phyloP scores from a whole-genome alignment of 495 filamentous ascomycete species.

The Penicillium maclennaniae region DNA sequence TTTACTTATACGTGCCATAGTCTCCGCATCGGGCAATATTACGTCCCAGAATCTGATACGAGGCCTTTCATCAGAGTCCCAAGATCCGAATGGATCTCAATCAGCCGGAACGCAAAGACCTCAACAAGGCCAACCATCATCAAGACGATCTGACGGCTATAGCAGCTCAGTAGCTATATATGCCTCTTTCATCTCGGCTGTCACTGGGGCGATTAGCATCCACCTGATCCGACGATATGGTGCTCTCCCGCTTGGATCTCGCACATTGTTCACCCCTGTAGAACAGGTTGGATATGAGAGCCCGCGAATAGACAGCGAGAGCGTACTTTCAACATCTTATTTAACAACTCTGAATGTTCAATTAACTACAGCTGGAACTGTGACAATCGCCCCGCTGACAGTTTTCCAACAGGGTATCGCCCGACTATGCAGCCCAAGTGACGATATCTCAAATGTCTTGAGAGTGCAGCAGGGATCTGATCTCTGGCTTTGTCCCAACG shows the following conservation, averaged over 20 bases:
- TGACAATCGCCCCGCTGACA: constrained; percentile 39
- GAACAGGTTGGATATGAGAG: constrained; percentile 32
- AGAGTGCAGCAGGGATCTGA: constrained; percentile 30
- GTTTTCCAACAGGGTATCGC: constrained; percentile 37
- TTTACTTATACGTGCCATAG: constrained; percentile 20
- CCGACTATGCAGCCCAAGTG: constrained; percentile 27
- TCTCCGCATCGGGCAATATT: constrained; percentile 40
- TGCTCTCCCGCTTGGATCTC: constrained; percentile 43
- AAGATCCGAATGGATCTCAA: constrained; percentile 17
- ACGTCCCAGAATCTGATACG: constrained; percentile 37
- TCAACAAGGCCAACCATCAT: constrained; percentile 22
- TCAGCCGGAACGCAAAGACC: constrained; percentile 25
- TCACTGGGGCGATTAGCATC: constrained; percentile 39
- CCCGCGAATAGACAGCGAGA: constrained; percentile 27
- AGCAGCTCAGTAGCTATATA: constrained; percentile 41
- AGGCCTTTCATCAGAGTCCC: constrained; percentile 35
- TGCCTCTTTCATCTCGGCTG: constrained; percentile 41
- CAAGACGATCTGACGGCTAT: constrained; percentile 34
- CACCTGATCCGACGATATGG: constrained; percentile 36
- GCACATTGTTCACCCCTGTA: constrained; percentile 41
- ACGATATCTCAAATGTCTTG: constrained; percentile 15
- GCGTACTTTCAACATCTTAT: constrained; percentile 26
- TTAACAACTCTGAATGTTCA: constrained; percentile 41
- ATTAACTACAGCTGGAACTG: constrained; percentile 34
- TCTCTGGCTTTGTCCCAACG: constrained; percentile 50